phyloP scores from a whole-genome alignment of 257 asterid genomes.

The Echites panduratus region DNA sequence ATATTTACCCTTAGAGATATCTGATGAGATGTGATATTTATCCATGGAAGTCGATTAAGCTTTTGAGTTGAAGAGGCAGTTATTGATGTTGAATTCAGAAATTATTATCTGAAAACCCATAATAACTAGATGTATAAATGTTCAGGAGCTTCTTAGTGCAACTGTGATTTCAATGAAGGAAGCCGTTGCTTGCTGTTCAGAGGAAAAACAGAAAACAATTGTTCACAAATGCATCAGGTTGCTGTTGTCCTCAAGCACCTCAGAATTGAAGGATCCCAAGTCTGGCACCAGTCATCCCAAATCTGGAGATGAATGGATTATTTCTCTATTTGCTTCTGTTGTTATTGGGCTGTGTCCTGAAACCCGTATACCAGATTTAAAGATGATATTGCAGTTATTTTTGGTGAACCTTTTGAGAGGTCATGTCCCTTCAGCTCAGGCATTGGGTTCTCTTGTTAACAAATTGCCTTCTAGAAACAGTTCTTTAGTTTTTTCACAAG shows the following conservation, averaged over 20 bases:
- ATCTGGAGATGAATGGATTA: slow-evolving; percentile 53
- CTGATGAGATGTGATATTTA: not conserved
- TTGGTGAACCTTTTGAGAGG: slow-evolving; percentile 48
- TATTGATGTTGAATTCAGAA: not conserved
- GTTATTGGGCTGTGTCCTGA: slow-evolving; percentile 70
- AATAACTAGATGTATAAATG: slow-evolving; percentile 14
- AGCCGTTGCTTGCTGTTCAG: slow-evolving; percentile 64
- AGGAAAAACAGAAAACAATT: slow-evolving; percentile 57
- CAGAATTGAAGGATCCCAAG: slow-evolving; percentile 24
- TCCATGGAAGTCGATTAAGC: not conserved
- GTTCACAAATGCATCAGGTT: slow-evolving; percentile 45
- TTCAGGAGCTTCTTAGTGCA: slow-evolving; percentile 65
- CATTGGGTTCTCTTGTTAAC: slow-evolving; percentile 90
- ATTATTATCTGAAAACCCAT: not conserved
- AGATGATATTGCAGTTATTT: slow-evolving; percentile 54
- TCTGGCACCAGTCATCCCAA: too few relatives aligned
- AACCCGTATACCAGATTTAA: slow-evolving; percentile 51
- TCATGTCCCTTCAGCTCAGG: slow-evolving; percentile 89
- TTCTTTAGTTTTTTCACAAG: slow-evolving; percentile 22
- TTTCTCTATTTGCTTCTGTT: slow-evolving; percentile 73
- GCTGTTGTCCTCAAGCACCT: slow-evolving; percentile 39
- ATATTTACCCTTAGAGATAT: not conserved
- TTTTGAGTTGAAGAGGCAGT: not conserved
- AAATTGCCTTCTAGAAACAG: slow-evolving; percentile 58
- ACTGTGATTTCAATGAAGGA: slow-evolving; percentile 67